Conservation (phyloP, 169 alveolate genomes). For the Cryptosporidium sp. region DNA sequence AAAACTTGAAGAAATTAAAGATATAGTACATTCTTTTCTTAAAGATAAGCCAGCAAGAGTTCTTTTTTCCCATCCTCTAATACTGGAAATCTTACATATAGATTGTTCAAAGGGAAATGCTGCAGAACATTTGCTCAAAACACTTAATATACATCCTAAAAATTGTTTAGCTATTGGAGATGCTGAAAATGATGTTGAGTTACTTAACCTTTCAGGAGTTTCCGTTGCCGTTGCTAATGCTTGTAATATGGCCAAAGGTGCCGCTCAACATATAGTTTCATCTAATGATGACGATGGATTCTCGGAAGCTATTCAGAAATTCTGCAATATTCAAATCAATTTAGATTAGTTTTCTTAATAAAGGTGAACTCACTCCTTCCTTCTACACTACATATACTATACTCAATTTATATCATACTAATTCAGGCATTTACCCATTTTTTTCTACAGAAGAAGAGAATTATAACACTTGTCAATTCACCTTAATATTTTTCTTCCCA, state of each 20-base stretch:
- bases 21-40: slow-evolving; percentile 70
- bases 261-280: slow-evolving; percentile 77
- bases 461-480: too few relatives aligned
- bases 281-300: slow-evolving; percentile 79
- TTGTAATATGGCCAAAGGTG: slow-evolving; percentile 78
- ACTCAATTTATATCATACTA: not conserved
- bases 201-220: slow-evolving; percentile 78
- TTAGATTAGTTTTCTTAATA: not conserved
- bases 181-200: slow-evolving; percentile 85
- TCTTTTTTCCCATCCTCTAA: slow-evolving; percentile 79
- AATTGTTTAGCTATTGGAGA: slow-evolving; percentile 84
- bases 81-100: slow-evolving; percentile 80
- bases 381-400: not conserved
- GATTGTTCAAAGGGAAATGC: slow-evolving; percentile 82
- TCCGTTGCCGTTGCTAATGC: slow-evolving; percentile 83
- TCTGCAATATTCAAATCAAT: slow-evolving; percentile 69
- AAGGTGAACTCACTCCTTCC: not conserved
- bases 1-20: slow-evolving; percentile 74
- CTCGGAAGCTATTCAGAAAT: slow-evolving; percentile 69
- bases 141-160: slow-evolving; percentile 75
- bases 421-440: not conserved
- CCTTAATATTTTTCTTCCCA: too few relatives aligned
- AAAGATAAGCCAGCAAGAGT: slow-evolving; percentile 77
- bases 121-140: slow-evolving; percentile 78
- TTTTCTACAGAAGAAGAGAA: too few relatives aligned